Evolutionary conservation across 768 basidiomycete species (phyloP).

Genomic region (Kwoniella mangroviensis): DNA sequence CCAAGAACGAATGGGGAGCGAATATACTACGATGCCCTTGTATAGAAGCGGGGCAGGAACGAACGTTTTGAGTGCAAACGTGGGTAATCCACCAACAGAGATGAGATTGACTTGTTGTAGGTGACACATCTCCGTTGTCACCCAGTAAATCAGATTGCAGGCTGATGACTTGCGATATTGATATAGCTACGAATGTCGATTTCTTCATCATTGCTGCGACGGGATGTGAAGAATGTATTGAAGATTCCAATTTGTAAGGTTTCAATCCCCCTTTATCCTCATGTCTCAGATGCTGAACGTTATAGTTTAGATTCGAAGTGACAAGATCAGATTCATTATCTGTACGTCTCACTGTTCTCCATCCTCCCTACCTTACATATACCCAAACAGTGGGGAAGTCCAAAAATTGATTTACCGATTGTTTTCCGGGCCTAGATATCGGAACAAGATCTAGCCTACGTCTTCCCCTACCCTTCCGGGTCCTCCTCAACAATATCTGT

Average conservation of each 20-base stretch:
- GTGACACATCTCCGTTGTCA: conserved; percentile 12
- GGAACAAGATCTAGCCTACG: conserved; percentile 28
- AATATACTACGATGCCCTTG: conserved; percentile 44
- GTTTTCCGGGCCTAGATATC: conserved; percentile 4
- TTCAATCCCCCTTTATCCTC: background rate
- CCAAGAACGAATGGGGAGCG: conserved; percentile 33
- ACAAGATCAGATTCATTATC: conserved; percentile 32
- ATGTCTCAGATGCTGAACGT: background rate
- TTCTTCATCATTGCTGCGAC: conserved; percentile 45
- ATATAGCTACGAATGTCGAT: conserved; percentile 50
- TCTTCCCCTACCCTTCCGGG: conserved; percentile 36
- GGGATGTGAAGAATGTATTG: conserved; percentile 35
- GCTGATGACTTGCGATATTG: background rate
- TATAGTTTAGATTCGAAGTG: background rate
- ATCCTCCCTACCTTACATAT: background rate
- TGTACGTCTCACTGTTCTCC: conserved; percentile 20
- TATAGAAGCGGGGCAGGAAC: conserved; percentile 45
- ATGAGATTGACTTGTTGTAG: conserved; percentile 53
- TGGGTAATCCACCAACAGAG: conserved; percentile 40
- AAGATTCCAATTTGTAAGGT: conserved; percentile 30
- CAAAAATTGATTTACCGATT: background rate
- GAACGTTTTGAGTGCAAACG: conserved; percentile 40
- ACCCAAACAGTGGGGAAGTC: background rate
- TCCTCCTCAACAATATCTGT: conserved; percentile 29
- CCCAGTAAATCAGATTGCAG: background rate